Conservation (phyloP, 2,329 filamentous ascomycete species). For the Aspergillus alliaceus region DNA sequence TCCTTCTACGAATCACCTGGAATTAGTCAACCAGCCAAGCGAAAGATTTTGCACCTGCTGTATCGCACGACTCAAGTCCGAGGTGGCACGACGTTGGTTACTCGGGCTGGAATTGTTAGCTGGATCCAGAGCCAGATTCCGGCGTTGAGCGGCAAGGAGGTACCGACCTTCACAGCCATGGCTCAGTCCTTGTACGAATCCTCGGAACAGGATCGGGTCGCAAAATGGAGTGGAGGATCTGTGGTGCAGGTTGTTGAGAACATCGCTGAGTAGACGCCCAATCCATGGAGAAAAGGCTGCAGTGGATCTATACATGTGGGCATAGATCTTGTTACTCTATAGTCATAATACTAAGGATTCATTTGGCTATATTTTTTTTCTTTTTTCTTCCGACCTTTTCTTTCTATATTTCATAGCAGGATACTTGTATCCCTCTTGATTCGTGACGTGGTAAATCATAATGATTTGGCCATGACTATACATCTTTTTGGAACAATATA, state of each 20-base stretch:
- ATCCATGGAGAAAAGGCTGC: not conserved
- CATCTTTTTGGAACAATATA: too few relatives aligned
- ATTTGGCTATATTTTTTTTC: not conserved
- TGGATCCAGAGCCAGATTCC: constrained; percentile 69
- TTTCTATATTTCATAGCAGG: not conserved
- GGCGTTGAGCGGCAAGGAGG: constrained; percentile 46
- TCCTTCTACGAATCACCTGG: constrained; percentile 68
- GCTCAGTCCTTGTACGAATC: constrained; percentile 61
- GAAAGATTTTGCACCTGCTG: constrained; percentile 62
- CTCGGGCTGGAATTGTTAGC: constrained; percentile 69
- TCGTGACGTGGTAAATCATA: too few relatives aligned
- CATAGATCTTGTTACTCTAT: not conserved
- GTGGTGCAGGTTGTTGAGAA: constrained; percentile 29
- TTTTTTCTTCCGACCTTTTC: not conserved
- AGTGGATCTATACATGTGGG: too few relatives aligned
- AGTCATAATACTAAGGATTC: not conserved
- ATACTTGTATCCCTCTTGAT: too few relatives aligned
- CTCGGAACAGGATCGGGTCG: constrained; percentile 66
- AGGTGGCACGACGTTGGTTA: constrained; percentile 78
- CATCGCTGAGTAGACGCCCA: constrained; percentile 19
- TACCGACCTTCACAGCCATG: constrained; percentile 54
- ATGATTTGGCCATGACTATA: not conserved
- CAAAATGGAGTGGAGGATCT: constrained; percentile 63
- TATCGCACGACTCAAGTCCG: constrained; percentile 67
- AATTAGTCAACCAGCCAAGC: constrained; percentile 59